A percentile compares a stretch with the other conserved stretches of the same genome.
Evolutionary conservation across 202 grass and related monocot species (phyloP).

Genomic region (Eragrostis tef): DNA sequence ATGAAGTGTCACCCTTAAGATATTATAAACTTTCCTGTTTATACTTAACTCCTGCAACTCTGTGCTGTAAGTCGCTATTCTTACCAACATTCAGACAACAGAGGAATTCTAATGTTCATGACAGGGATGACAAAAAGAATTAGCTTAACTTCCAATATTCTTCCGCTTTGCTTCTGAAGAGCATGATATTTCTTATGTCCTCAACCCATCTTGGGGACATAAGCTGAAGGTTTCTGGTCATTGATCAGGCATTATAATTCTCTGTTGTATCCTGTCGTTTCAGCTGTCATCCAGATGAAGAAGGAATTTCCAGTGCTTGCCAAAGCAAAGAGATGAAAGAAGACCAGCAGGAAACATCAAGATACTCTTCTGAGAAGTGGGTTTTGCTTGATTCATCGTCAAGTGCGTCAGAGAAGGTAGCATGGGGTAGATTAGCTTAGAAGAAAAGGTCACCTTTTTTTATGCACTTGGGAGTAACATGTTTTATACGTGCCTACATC

Average conservation of each 20-base stretch:
- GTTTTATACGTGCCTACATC: background rate
- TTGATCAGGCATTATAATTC: background rate
- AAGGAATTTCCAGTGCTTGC: background rate
- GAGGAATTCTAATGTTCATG: background rate
- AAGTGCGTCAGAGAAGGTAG: slow-evolving; percentile 61
- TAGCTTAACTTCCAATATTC: background rate
- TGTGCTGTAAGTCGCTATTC: background rate
- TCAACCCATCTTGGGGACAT: background rate
- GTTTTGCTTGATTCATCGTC: slow-evolving; percentile 54
- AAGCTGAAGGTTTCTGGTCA: background rate
- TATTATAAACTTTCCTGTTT: background rate
- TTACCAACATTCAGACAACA: background rate
- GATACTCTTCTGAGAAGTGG: slow-evolving; percentile 16
- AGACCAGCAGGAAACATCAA: background rate
- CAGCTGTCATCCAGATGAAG: slow-evolving; percentile 7
- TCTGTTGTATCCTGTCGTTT: background rate
- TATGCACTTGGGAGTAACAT: background rate
- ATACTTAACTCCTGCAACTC: background rate
- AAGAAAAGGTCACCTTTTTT: background rate
- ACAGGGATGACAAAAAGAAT: background rate
- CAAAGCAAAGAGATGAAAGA: background rate
- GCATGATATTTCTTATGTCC: background rate
- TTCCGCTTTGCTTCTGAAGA: background rate
- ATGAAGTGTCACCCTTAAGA: background rate
- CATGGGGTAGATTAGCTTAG: slow-evolving; percentile 1